phyloP scores from a whole-genome alignment of 1,284 basidiomycete species.

The Tylopilus sp. region DNA sequence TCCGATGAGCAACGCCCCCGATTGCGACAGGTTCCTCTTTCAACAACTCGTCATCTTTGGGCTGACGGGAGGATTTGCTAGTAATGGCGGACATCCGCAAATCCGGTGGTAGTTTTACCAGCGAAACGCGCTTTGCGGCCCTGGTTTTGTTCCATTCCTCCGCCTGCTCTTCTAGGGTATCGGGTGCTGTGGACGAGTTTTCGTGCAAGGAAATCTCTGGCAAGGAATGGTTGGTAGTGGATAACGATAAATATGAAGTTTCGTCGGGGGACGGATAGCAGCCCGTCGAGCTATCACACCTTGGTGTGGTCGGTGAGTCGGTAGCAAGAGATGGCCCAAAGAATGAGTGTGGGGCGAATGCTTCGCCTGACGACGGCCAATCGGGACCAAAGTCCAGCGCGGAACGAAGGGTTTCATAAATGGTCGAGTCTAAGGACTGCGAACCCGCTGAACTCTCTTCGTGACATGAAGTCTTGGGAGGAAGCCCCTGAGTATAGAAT shows the following conservation, averaged over 20 bases:
- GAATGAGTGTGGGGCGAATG: constrained; percentile 31
- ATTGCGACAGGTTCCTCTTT: constrained; percentile 7
- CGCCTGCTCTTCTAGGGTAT: constrained; percentile 57
- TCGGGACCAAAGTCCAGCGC: constrained; percentile 54
- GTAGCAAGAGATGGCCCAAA: constrained; percentile 33
- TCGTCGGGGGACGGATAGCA: constrained; percentile 23
- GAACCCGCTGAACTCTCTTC: constrained; percentile 28
- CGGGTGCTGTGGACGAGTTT: constrained; percentile 42
- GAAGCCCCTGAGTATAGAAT: constrained; percentile 39
- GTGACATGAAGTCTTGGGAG: constrained; percentile 20
- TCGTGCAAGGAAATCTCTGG: constrained; percentile 36
- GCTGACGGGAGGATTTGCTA: constrained; percentile 17
- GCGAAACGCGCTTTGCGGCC: constrained; percentile 76
- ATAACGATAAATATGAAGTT: constrained; percentile 28
- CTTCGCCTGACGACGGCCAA: constrained; percentile 40
- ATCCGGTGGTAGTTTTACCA: constrained; percentile 65
- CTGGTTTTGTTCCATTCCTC: constrained; percentile 83
- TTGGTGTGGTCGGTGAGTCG: constrained; percentile 36
- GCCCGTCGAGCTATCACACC: constrained; percentile 12
- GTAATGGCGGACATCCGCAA: constrained; percentile 39
- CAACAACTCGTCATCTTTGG: constrained; percentile 6
- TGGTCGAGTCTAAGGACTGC: constrained; percentile 45
- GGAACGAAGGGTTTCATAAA: constrained; percentile 59
- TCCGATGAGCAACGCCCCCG: constrained; percentile 6
- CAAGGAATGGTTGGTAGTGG: constrained; percentile 29